Conservation (phyloP, 164 flowering plant genomes). For the Stephania yunnanensis region DNA sequence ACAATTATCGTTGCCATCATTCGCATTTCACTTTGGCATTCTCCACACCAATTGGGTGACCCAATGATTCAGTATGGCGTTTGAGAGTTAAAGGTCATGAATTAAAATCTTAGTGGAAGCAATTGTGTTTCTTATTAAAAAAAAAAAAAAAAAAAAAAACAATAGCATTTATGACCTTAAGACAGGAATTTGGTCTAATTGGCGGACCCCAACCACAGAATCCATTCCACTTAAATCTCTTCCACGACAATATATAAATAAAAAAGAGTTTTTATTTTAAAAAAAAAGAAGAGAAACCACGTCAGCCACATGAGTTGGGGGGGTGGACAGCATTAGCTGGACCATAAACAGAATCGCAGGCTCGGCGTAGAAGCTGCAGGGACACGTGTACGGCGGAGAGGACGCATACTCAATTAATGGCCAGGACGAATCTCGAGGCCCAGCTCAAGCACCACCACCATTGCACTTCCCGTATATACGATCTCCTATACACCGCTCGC, state of each 20-base stretch:
- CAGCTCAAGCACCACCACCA: slow-evolving; percentile 54
- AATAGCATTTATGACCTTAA: neutral
- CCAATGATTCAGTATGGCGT: no score
- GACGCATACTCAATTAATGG: slow-evolving; percentile 31
- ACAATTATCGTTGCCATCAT: no score
- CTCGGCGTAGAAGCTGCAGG: neutral
- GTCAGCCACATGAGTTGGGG: slow-evolving; percentile 51
- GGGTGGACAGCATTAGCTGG: slow-evolving; percentile 3
- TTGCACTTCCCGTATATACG: slow-evolving; percentile 15
- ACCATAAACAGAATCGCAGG: neutral
- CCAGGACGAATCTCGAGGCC: slow-evolving; percentile 33
- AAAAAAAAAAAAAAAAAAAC: no score
- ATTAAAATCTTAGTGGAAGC: no score
- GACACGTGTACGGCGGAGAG: slow-evolving; percentile 54
- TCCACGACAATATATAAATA: no score
- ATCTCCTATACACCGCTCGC: slow-evolving; percentile 9
- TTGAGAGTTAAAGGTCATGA: no score
- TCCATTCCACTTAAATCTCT: slow-evolving; percentile 4
- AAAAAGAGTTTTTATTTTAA: neutral
- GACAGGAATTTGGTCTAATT: neutral
- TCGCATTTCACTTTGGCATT: no score
- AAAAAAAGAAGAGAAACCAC: slow-evolving; percentile 27
- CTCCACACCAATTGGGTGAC: no score
- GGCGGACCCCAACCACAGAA: slow-evolving; percentile 11
- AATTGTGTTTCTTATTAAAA: no score